A percentile compares a stretch with the other conserved stretches of the same genome.
Evolutionary conservation across 192 early-diverging fungal species (phyloP).

Genomic region (Podochytrium sp.): DNA sequence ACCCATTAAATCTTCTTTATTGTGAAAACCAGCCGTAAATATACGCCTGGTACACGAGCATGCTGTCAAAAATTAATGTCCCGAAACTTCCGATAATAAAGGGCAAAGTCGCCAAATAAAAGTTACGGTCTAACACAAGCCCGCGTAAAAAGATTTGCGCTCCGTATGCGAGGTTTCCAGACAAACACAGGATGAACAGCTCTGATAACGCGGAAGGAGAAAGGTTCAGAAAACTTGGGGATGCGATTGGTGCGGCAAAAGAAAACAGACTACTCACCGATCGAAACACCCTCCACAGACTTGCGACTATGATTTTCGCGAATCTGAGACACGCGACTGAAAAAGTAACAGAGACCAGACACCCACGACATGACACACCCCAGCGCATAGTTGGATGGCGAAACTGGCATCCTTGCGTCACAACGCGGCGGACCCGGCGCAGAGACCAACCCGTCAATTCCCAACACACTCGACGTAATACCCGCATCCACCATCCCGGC

Average conservation of each 20-base stretch:
- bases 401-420: constrained; percentile 7
- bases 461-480: too few relatives aligned
- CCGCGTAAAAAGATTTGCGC: constrained; percentile 9
- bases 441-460: too few relatives aligned
- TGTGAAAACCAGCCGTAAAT: constrained; percentile 15
- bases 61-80: constrained; percentile 13
- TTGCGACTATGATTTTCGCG: constrained; percentile 43
- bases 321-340: constrained; percentile 24
- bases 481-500: neutral
- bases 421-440: neutral
- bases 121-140: neutral
- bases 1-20: too few relatives aligned
- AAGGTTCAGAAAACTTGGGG: too few relatives aligned
- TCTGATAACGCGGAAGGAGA: neutral
- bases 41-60: constrained; percentile 14
- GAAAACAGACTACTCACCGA: too few relatives aligned
- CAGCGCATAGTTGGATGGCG: neutral
- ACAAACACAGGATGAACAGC: constrained; percentile 4
- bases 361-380: constrained; percentile 18
- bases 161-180: constrained; percentile 7
- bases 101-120: neutral
- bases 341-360: constrained; percentile 13
- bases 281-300: constrained; percentile 44
- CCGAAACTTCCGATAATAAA: constrained; percentile 16
- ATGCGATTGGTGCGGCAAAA: too few relatives aligned